Base-by-base conservation (phyloP, 2,329 filamentous ascomycete genomes). In the Stagonosporopsis cucurbitacearum region DNA sequence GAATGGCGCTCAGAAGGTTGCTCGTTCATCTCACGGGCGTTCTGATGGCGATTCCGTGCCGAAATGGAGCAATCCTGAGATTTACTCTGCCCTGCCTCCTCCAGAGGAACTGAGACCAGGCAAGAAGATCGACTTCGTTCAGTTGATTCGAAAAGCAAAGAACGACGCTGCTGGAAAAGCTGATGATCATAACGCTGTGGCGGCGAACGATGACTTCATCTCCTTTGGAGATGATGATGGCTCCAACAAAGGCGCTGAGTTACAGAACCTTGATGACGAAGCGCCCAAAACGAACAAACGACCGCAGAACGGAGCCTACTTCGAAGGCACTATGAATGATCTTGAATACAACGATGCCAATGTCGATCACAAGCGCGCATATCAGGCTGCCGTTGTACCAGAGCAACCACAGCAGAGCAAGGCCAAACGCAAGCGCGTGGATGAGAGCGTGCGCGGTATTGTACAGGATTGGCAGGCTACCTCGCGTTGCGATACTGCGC, bases 11-110 rank as follows among this genome's bases (percentile, higher is more conserved):
- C 57, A 66, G 45, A 75, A 75, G 58, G 52, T 57, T 30, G 62
- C 68, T 46, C 64, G 64, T 15, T 57, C 60, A 15, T 50, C 62
- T 22, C 54, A 43, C 47, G 56, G 33, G 26, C 66, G 64, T 35
- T 59, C 64, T 46, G 72, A 73, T 48, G 69, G 70, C 57, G 58
- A 76, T 39, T 72, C 70, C 6, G 71, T 73, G 5, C 92, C 92
- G 3, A 92, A 90, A 74, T 98, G 94, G 94, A 96, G 92, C 4
- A 98, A 98, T 66, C 93, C 94, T 3, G 94, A 98, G 72, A 92
- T 93, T 0, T 97, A 98, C 75, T 96, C 91, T 6, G 90, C 86
- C 2, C 80, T 96, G 9, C 94, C 94, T 8, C 92, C 92, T 6
- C 85, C 88, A 0, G 89, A 93, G 62, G 89, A 92, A 50, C 58